These are phyloP conservation scores for Chlamydomonas asymmetrica DNA, from an alignment of 139 green algal genomes.

Conservation along the genomic window DNA sequence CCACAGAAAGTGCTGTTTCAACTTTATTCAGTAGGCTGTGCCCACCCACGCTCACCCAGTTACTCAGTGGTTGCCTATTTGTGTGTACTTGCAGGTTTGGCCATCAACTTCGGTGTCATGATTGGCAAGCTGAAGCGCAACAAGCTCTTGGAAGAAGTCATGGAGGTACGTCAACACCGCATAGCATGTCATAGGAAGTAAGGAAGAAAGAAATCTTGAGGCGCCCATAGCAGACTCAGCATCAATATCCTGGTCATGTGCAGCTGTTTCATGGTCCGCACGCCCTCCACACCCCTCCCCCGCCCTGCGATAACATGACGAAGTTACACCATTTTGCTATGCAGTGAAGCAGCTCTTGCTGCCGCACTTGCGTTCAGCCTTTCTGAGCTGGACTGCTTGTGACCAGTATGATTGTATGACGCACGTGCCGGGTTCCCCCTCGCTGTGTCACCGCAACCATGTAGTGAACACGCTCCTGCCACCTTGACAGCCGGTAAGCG, in stretches of 20 bases:
- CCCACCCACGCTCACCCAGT: neutral
- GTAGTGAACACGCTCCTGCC: no score
- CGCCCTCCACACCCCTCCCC: no score
- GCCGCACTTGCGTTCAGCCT: neutral
- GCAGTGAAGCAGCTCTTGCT: neutral
- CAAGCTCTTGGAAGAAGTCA: slow-evolving; percentile 48
- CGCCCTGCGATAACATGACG: neutral
- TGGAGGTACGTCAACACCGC: slow-evolving; percentile 17
- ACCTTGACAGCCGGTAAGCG: no score
- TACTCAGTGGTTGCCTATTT: no score
- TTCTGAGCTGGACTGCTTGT: neutral
- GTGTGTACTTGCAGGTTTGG: slow-evolving; percentile 35
- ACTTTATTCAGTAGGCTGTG: neutral
- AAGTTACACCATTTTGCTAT: neutral
- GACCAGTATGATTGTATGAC: neutral
- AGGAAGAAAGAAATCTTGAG: neutral
- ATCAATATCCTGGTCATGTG: neutral
- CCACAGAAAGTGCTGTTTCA: no score
- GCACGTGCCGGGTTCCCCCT: neutral
- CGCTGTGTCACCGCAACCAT: neutral
- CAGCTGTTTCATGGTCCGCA: neutral
- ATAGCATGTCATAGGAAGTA: no score
- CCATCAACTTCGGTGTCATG: slow-evolving; percentile 54
- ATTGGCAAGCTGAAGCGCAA: slow-evolving; percentile 52
- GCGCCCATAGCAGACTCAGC: neutral